Evolutionary conservation across 2,329 filamentous ascomycete species (phyloP), one percentile per base, ranked within the genome.

Genomic region (Hyphodiscus sp.): DNA sequence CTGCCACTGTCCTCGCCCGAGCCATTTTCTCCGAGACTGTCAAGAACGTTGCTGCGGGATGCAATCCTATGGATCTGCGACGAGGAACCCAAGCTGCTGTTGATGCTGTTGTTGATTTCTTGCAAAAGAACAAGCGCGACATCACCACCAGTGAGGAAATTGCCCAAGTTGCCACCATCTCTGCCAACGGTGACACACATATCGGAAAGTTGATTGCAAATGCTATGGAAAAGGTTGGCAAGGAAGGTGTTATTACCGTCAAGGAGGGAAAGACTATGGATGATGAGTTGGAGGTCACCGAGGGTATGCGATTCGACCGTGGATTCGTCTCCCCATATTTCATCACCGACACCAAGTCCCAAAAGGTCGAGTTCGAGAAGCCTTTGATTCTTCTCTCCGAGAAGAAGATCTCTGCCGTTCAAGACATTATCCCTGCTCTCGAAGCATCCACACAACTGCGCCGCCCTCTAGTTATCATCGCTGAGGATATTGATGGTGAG

Each of bases 311-410:
- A 74, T 99, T 99, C 78, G 94, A 99, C 83, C 92, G 94, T 70
- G 94, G 94, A 60, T 99, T 87, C 75, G 92, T 96, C 71, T 99
- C 94, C 23, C 91, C 94, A 65, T 99, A 99, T 86, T 99, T 99
- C 82, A 99, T 99, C 80, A 99, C 94, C 78, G 94, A 99, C 70
- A 78, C 91, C 82, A 99, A 99, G 86, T 75, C 91, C 56, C 91
- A 95, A 74, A 99, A 99, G 85, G 91, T 97, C 54, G 94, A 99
- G 78, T 99, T 99, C 64, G 94, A 99, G 85, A 97, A 99, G 83
- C 94, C 94, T 62, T 77, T 99, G 70, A 94, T 99, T 72, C 88
- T 99, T 49, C 89, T 99, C 52, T 97, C 94, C 9, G 94, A 99
- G 85, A 97, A 96, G 89, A 99, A 99, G 86, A 99, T 99, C 75